phyloP scores from a whole-genome alignment of 2,329 filamentous ascomycete species.

The Penicillium sp. region DNA sequence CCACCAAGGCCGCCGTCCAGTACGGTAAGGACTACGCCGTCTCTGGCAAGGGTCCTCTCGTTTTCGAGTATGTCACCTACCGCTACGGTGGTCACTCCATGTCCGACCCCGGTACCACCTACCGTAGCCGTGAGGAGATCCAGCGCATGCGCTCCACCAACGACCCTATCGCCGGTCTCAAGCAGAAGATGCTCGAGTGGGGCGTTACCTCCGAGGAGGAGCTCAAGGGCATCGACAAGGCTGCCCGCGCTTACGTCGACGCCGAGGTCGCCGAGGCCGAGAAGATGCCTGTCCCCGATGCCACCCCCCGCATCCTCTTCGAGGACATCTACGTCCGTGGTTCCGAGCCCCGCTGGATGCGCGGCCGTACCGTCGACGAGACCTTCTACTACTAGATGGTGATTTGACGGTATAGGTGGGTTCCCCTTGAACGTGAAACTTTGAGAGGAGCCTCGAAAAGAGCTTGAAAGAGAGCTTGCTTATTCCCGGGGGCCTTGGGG shows the following conservation, averaged over 20 bases:
- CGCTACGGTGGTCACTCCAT: slow-evolving; percentile 99
- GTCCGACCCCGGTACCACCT: slow-evolving; percentile 98
- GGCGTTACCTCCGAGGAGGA: slow-evolving; percentile 87
- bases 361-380: slow-evolving; percentile 87
- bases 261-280: slow-evolving; percentile 89
- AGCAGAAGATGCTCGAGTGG: slow-evolving; percentile 98
- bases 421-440: not conserved
- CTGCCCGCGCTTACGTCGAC: slow-evolving; percentile 81
- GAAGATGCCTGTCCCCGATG: slow-evolving; percentile 78
- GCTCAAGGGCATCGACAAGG: slow-evolving; percentile 94
- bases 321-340: slow-evolving; percentile 96
- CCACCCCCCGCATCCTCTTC: slow-evolving; percentile 79
- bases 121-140: slow-evolving; percentile 98
- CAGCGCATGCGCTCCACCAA: slow-evolving; percentile 99
- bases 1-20: slow-evolving; percentile 93
- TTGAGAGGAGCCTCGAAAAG: slow-evolving; percentile 8
- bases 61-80: slow-evolving; percentile 99
- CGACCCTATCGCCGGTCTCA: slow-evolving; percentile 96
- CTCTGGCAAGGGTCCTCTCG: slow-evolving; percentile 84
- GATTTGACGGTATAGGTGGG: slow-evolving; percentile 5
- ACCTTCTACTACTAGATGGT: slow-evolving; percentile 72
- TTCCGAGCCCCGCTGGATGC: slow-evolving; percentile 82
- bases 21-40: slow-evolving; percentile 88
- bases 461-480: slow-evolving; percentile 8
- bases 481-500: slow-evolving; percentile 9